These are phyloP conservation scores for Amphichorda felina DNA, from an alignment of 2,329 filamentous ascomycete species.

Conservation along the genomic window DNA sequence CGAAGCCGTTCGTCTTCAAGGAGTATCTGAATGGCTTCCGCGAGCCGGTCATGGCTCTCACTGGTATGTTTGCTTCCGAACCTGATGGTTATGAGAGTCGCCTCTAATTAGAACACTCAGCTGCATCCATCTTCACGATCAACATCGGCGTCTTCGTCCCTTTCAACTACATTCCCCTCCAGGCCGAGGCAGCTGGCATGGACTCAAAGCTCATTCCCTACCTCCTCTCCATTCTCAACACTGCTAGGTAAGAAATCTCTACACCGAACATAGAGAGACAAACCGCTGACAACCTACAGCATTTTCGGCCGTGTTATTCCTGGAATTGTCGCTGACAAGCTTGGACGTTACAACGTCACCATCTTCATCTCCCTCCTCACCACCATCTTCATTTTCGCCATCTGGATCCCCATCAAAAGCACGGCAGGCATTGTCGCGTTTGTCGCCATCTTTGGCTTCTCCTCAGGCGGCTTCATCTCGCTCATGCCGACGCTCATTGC, in stretches of 20 bases:
- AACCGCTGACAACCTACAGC: slow-evolving; percentile 14
- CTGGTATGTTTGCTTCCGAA: slow-evolving; percentile 9
- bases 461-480: slow-evolving; percentile 53
- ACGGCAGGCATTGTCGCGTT: slow-evolving; percentile 52
- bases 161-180: slow-evolving; percentile 39
- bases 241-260: slow-evolving; percentile 25
- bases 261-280: no score
- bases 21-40: slow-evolving; percentile 34
- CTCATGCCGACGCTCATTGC: slow-evolving; percentile 53
- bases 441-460: slow-evolving; percentile 57
- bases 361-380: slow-evolving; percentile 40
- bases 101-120: no score
- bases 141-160: slow-evolving; percentile 41
- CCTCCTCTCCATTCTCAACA: slow-evolving; percentile 45
- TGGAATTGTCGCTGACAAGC: slow-evolving; percentile 31
- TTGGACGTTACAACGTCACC: slow-evolving; percentile 34
- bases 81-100: no score
- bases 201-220: slow-evolving; percentile 28
- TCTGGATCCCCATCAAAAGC: slow-evolving; percentile 36
- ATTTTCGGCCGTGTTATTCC: slow-evolving; percentile 40
- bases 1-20: slow-evolving; percentile 26
- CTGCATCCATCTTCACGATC: slow-evolving; percentile 37
- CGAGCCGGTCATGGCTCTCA: slow-evolving; percentile 31
- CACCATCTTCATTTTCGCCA: slow-evolving; percentile 27
- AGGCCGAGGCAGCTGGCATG: slow-evolving; percentile 32